A percentile compares a stretch with the other conserved stretches of the same genome.
Conservation (phyloP, 2,329 filamentous ascomycete genomes). For the Rosellinia necatrix region DNA sequence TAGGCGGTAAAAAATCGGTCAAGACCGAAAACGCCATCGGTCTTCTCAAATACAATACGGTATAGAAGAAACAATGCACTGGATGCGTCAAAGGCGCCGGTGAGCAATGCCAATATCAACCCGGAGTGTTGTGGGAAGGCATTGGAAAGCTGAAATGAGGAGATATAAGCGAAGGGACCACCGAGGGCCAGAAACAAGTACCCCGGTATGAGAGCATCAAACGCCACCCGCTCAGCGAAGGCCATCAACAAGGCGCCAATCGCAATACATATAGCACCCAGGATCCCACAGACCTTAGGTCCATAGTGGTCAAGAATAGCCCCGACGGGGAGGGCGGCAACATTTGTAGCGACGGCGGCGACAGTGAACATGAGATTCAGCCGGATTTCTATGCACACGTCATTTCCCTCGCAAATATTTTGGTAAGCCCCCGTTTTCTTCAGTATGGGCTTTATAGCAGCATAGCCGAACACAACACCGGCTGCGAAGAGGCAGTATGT, state of each 20-base stretch:
- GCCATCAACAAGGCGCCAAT: constrained; percentile 75
- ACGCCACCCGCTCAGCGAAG: constrained; percentile 64
- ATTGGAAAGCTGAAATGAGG: constrained; percentile 83
- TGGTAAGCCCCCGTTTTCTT: constrained; percentile 74
- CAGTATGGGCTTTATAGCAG: constrained; percentile 80
- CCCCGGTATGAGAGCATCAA: constrained; percentile 76
- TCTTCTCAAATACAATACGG: constrained; percentile 69
- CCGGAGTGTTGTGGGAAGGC: constrained; percentile 78
- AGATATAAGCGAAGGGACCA: constrained; percentile 81
- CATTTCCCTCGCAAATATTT: constrained; percentile 57
- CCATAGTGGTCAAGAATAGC: constrained; percentile 84
- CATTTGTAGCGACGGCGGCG: constrained; percentile 85
- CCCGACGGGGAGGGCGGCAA: constrained; percentile 82
- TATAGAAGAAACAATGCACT: constrained; percentile 79
- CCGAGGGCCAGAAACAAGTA: constrained; percentile 79
- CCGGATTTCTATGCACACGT: constrained; percentile 60
- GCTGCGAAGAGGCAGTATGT: constrained; percentile 77
- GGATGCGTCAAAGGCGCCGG: constrained; percentile 82
- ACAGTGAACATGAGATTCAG: constrained; percentile 94
- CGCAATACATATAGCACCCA: constrained; percentile 70
- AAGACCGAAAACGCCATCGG: constrained; percentile 59
- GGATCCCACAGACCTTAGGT: constrained; percentile 74
- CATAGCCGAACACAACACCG: constrained; percentile 83
- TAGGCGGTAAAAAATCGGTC: constrained; percentile 74
- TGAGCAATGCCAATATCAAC: constrained; percentile 78